Conservation (phyloP, 176 grass and related monocot genomes). For the Avena insularis region DNA sequence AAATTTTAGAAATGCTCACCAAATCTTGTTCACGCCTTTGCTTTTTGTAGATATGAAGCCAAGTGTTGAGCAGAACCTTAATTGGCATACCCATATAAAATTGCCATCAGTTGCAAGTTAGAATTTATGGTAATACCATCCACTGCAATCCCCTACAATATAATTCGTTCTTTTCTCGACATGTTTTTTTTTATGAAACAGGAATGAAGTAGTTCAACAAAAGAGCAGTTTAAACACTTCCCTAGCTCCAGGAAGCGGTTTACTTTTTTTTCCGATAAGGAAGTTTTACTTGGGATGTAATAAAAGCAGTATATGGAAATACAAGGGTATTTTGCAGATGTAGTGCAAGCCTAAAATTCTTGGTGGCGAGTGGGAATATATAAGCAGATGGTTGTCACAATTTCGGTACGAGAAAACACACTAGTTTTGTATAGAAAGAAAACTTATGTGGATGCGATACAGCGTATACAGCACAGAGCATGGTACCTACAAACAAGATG, state of each 20-base stretch:
- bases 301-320: slow-evolving; percentile 9
- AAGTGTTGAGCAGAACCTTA: slow-evolving; percentile 83
- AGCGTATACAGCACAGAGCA: slow-evolving; percentile 54
- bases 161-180: not conserved
- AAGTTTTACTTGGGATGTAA: not conserved
- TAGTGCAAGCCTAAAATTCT: not conserved
- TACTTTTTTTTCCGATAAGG: too few species aligned
- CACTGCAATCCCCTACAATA: slow-evolving; percentile 5
- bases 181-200: not conserved
- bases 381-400: slow-evolving; percentile 1
- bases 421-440: slow-evolving; percentile 27
- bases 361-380: not conserved
- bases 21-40: slow-evolving; percentile 87
- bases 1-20: slow-evolving; percentile 56
- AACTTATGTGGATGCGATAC: not conserved
- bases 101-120: slow-evolving; percentile 8
- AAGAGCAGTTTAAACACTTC: not conserved
- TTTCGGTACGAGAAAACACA: slow-evolving; percentile 2
- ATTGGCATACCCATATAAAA: slow-evolving; percentile 14
- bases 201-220: not conserved
- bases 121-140: slow-evolving; percentile 18
- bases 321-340: not conserved
- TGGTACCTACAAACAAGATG: slow-evolving; percentile 99
- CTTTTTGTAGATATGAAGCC: slow-evolving; percentile 94
- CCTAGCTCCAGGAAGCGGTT: not conserved